Evolutionary conservation across 768 basidiomycete species (phyloP).

Genomic region (Russula abietina): DNA sequence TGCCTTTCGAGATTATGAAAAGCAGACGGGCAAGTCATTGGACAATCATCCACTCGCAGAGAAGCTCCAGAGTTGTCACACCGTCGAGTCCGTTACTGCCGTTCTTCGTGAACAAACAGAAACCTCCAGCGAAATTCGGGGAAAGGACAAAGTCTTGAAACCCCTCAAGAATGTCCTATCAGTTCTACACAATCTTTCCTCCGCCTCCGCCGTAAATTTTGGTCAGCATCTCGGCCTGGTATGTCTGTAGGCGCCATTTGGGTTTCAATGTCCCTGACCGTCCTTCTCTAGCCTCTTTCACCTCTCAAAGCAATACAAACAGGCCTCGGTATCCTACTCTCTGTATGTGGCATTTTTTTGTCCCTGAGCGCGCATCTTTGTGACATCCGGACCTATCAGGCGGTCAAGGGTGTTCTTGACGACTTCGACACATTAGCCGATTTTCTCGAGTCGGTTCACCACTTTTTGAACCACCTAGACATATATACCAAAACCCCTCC

Average conservation of each 20-base stretch:
- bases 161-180: not conserved
- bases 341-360: not conserved
- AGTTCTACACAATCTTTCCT: not conserved
- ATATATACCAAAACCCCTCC: not conserved
- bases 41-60: not conserved
- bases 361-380: not conserved
- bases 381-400: not conserved
- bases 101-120: not conserved
- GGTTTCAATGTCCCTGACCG: not conserved
- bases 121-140: not conserved
- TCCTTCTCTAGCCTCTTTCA: not conserved
- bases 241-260: not conserved
- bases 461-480: not conserved
- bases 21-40: not conserved
- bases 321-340: not conserved
- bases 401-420: not conserved
- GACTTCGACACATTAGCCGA: not conserved
- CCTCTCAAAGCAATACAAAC: not conserved
- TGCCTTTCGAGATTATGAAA: not conserved
- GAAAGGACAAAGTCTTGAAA: not conserved
- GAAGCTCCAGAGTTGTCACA: not conserved
- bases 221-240: not conserved
- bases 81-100: not conserved
- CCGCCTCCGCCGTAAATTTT: not conserved
- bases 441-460: not conserved